Base-by-base conservation (phyloP, 768 basidiomycete species). In the Pleurotus platypus region DNA sequence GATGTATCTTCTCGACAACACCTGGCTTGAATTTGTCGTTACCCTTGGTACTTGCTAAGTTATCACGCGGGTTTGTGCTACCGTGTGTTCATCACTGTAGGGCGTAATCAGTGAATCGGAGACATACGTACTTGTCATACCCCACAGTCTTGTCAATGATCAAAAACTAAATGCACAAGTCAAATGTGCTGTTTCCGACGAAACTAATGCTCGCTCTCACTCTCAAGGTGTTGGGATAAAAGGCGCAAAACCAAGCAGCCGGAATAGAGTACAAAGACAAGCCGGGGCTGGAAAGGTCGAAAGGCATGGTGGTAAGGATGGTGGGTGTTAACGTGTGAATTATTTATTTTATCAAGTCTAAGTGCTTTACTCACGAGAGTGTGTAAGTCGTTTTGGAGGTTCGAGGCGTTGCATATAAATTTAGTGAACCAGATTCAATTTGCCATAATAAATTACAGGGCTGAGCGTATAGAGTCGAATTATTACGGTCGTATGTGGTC, bases 61-160 rank as follows among this genome's bases (percentile, higher is more conserved):
- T 74, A 6, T 60, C 57, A 11, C 75, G 69, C 2, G 75, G 75
- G 9, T 63, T 57, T 16, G 69, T 64, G 58, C 73, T 75, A 49
- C n/a, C 35, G 46, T 30, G 20, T 8, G 42, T 4, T 2, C 46
- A 26, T 46, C 43, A 26, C 5, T 50, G 45, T 12, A 13, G 27
- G 27, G 40, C 49, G n/a, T n/a, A 45, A 38, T 18, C 12, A 13
- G 13, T 55, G 18, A 38, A 27, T 16, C 18, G 39, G 45, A 16
- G 20, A 27, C 15, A 13, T 18, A 57, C 66, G 40, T 51, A 75
- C 75, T 76, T 76, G 62, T 75, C 67, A 57, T 63, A 75, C 1
- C 70, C 71, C 37, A 69, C 55, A 9, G 63, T 57, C 43, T 61
- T 69, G 37, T 65, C 47, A 40, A 75, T 69, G 1, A 50, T 60